Conservation (phyloP, 2,329 filamentous ascomycete species). For the Rhynchosporium secalis region DNA sequence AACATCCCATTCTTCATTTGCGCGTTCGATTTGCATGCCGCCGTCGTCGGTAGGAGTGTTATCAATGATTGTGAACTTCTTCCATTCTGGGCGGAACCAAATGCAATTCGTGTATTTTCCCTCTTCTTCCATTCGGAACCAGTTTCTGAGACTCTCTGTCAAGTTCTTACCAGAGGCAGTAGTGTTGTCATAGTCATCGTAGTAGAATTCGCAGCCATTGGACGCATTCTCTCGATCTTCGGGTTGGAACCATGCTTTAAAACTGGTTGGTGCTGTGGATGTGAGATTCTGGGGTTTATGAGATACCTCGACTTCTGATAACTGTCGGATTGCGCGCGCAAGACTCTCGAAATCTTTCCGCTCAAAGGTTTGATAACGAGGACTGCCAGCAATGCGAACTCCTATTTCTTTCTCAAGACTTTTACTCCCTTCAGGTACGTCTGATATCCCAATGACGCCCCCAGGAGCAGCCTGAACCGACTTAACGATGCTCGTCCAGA, state of each 20-base stretch:
- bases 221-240: slow-evolving; percentile 6
- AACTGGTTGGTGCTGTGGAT: neutral
- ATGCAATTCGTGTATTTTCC: slow-evolving; percentile 14
- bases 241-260: slow-evolving; percentile 17
- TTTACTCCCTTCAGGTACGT: neutral
- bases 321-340: neutral
- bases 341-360: neutral
- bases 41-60: neutral
- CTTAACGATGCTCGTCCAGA: slow-evolving; percentile 8
- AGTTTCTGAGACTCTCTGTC: neutral
- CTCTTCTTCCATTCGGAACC: neutral
- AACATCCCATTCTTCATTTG: neutral
- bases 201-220: neutral
- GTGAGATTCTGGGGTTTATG: neutral
- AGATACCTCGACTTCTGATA: neutral
- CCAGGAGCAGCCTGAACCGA: neutral
- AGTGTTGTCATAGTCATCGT: neutral
- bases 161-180: neutral
- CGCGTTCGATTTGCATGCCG: neutral
- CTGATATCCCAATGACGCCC: neutral
- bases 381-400: slow-evolving; percentile 9
- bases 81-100: slow-evolving; percentile 30
- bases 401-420: neutral
- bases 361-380: neutral
- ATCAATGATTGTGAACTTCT: slow-evolving; percentile 16